Base-by-base conservation (phyloP, 305 asterid species). In the Ilex paraguariensis region DNA sequence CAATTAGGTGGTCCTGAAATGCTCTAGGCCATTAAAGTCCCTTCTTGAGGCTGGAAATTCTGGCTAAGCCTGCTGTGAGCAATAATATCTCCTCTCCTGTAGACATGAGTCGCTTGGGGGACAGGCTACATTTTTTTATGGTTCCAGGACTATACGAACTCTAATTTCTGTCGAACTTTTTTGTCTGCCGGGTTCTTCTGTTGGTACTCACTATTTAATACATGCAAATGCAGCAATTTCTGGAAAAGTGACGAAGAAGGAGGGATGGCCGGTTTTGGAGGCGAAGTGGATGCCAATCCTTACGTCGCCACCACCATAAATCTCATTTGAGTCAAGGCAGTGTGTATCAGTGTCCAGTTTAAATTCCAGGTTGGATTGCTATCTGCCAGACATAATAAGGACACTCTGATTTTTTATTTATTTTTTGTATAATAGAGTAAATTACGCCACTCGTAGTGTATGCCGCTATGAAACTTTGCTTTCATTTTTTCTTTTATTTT, bases 231-330 rank as follows among this genome's bases (percentile, higher is more conserved):
- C 91, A 90, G 97, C 85, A 54, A 84, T 59, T 87, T 64, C 86
- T 90, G 97, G 97, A 90, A 87, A 79, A 63, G 79, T 57, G 96
- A 90, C 61, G 96, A 90, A 2, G 97, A 88, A 61, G 91, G 84
- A 64, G 90, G 91, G 67, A 60, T 81, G 75, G 82, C 73, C 21
- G 87, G 87, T 59, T 73, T 87, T 55, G 95, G 78, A 64, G 86
- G 89, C 11, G 97, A 90, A 16, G 77, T 86, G 5, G 97, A 82
- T 50, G 70, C 86, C 57, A 84, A 90, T 77, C 96, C 97, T 67
- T 90, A 90, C 8, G 96, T 90, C 80, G 87, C 93, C 69, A 87
- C 85, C 84, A 85, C 97, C 70, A 78, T 90, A 69, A 90, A 90
- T 81, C 96, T 90, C 68, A 67, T 78, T 61, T 90, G 78, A 84